Conservation (phyloP, 345 rosid genomes). For the Excoecaria agallocha region DNA sequence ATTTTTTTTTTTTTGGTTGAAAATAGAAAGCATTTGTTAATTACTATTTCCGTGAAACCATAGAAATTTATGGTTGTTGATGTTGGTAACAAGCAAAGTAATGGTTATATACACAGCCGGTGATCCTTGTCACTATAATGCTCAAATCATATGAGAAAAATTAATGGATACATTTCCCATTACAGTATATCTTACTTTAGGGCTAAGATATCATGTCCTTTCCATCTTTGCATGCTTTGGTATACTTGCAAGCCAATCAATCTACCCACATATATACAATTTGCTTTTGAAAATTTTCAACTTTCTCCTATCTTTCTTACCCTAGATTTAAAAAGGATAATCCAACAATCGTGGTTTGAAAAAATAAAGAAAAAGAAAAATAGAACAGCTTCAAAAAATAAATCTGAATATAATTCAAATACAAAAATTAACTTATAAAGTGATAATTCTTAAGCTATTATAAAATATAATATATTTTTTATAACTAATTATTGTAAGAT, state of each 20-base stretch:
- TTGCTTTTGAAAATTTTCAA: not conserved
- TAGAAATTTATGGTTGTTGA: not conserved
- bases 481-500: no score
- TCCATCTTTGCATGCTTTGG: not conserved
- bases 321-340: no score
- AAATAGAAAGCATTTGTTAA: no score
- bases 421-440: no score
- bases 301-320: not conserved
- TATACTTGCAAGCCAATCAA: constrained; percentile 13
- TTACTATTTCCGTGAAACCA: no score
- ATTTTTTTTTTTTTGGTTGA: no score
- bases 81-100: constrained; percentile 11
- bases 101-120: not conserved
- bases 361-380: no score
- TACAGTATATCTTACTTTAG: constrained; percentile 5
- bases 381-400: no score
- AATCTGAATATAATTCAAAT: no score
- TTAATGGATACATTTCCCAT: not conserved
- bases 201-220: not conserved
- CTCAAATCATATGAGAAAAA: not conserved
- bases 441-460: no score
- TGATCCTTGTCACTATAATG: not conserved
- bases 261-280: not conserved
- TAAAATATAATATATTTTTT: no score
- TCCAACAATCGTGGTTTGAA: no score